Conservation (phyloP, 805 yeast genomes). For the Wickerhamomyces pijperi region DNA sequence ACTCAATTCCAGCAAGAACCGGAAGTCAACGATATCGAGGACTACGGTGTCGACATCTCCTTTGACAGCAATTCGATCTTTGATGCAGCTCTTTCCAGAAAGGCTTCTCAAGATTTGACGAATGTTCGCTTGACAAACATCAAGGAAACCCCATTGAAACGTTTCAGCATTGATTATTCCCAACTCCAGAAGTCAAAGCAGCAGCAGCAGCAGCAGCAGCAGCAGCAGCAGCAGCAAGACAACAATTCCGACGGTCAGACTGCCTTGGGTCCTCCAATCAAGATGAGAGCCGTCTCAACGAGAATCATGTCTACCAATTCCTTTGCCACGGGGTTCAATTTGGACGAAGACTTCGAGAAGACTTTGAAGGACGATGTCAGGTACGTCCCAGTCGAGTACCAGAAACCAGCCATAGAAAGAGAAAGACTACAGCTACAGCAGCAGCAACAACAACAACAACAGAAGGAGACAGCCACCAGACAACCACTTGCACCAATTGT, state of each 20-base stretch:
- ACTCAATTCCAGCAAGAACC: too few relatives aligned
- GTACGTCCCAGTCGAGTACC: not conserved
- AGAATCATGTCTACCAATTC: constrained; percentile 11
- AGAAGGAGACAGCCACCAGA: too few relatives aligned
- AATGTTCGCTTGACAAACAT: not conserved
- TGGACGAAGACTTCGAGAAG: constrained; percentile 13
- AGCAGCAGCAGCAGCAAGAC: not conserved
- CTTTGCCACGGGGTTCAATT: constrained; percentile 8
- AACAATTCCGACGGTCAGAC: too few relatives aligned
- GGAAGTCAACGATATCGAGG: constrained; percentile 5
- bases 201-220: not conserved
- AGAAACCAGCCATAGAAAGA: not conserved
- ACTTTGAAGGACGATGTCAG: constrained; percentile 3
- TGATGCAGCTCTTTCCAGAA: not conserved
- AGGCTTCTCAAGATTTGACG: not conserved
- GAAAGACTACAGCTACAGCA: not conserved
- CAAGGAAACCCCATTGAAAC: not conserved
- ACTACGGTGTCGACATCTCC: constrained; percentile 14
- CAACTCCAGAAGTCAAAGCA: constrained; percentile 1
- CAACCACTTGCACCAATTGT: too few relatives aligned
- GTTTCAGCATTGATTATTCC: constrained; percentile 1
- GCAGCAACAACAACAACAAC: too few relatives aligned
- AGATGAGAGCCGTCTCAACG: not conserved
- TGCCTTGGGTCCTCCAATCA: constrained; percentile 1
- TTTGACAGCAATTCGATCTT: constrained; percentile 9